A percentile compares a stretch with the other conserved stretches of the same genome.
These are phyloP conservation scores for Cercospora citrullina DNA, from an alignment of 2,329 filamentous ascomycete genomes.

Conservation along the genomic window DNA sequence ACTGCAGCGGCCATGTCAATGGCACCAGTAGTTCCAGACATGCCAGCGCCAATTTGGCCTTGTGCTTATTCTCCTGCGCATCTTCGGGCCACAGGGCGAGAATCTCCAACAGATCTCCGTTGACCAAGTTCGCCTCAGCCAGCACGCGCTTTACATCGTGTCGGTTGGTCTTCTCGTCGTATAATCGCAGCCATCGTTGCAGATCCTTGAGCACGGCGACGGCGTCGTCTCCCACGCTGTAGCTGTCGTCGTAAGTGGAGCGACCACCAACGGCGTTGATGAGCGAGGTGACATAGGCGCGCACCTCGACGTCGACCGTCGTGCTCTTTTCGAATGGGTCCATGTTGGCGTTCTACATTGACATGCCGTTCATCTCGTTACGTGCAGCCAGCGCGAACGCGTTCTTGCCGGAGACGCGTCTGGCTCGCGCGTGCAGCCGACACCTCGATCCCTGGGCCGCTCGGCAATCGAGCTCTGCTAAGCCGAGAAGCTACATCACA, in stretches of 20 bases:
- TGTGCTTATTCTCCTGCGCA: conserved; percentile 70
- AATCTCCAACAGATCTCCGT: conserved; percentile 86
- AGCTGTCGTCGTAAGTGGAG: conserved; percentile 50
- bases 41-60: conserved; percentile 75
- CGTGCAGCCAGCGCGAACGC: background rate
- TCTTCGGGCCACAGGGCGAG: conserved; percentile 77
- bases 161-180: conserved; percentile 76
- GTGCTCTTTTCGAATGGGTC: conserved; percentile 25
- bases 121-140: conserved; percentile 87
- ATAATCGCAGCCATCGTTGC: conserved; percentile 87
- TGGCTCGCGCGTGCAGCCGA: background rate
- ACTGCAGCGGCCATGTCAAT: conserved; percentile 89
- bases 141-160: conserved; percentile 93
- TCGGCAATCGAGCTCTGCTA: conserved; percentile 4
- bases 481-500: conserved; percentile 5
- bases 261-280: conserved; percentile 73
- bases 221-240: conserved; percentile 89
- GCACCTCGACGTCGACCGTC: conserved; percentile 82
- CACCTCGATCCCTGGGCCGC: background rate
- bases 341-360: conserved; percentile 13
- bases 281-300: conserved; percentile 89
- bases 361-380: background rate
- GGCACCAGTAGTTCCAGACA: conserved; percentile 89
- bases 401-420: background rate
- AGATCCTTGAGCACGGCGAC: conserved; percentile 89